A percentile compares a stretch with the other conserved stretches of the same genome.
phyloP scores from a whole-genome alignment of 192 early-diverging fungal genomes.

The Backusella psychrophila region DNA sequence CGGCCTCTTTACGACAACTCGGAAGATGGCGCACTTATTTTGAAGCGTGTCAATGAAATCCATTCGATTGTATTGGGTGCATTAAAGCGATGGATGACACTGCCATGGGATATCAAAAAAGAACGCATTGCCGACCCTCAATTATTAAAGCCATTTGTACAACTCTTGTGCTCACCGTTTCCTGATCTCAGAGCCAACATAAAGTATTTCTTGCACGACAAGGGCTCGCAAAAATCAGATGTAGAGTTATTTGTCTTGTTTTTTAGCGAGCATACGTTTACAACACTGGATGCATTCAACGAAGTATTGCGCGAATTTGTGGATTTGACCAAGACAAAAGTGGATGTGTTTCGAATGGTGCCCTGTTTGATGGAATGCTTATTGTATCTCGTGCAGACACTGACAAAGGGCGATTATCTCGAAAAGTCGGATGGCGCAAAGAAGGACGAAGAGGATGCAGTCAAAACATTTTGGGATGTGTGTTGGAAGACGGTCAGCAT shows the following conservation, averaged over 20 bases:
- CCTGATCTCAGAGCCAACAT: not conserved
- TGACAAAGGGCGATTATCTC: not conserved
- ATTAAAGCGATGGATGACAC: not conserved
- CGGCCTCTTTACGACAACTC: not conserved
- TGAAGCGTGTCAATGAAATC: not conserved
- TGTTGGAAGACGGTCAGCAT: conserved; percentile 20
- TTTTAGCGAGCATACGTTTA: not conserved
- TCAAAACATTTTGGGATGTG: conserved; percentile 21
- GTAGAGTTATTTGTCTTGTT: not conserved
- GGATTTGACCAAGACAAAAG: conserved; percentile 1
- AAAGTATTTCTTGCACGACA: not conserved
- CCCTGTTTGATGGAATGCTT: not conserved
- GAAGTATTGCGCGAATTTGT: not conserved
- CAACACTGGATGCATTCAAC: conserved; percentile 1
- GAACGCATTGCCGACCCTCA: not conserved
- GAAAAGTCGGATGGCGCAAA: not conserved
- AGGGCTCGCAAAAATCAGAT: not conserved
- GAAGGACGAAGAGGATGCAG: conserved; percentile 7
- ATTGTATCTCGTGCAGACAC: not conserved
- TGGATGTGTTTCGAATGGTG: not conserved
- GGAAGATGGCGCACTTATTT: not conserved
- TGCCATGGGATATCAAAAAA: not conserved
- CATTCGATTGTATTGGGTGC: not conserved
- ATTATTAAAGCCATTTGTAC: not conserved
- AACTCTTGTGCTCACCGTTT: not conserved